A percentile compares a stretch with the other conserved stretches of the same genome.
These are phyloP conservation scores for Phytophthora chlamydospora DNA, from an alignment of 352 stramenopile species.

Conservation along the genomic window DNA sequence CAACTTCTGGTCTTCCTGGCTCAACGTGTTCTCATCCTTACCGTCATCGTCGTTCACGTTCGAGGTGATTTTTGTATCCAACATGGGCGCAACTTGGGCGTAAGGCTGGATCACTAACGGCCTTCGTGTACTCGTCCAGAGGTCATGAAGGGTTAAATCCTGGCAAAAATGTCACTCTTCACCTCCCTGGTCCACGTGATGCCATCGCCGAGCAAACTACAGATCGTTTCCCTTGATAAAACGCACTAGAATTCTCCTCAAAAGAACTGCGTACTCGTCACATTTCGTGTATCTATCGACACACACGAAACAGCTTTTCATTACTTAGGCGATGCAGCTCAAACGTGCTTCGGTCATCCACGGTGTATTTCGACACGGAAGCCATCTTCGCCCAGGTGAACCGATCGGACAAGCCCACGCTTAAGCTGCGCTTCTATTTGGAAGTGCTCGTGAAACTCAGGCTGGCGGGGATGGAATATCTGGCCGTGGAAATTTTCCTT, in stretches of 20 bases:
- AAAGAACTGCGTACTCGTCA: not conserved
- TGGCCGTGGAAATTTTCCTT: constrained; percentile 10
- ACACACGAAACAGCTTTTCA: not conserved
- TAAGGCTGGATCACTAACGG: not conserved
- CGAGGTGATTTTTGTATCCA: not conserved
- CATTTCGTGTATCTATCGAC: not conserved
- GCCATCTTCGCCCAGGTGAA: constrained; percentile 35
- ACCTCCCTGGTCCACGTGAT: not conserved
- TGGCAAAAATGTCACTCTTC: not conserved
- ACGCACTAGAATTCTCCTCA: not conserved
- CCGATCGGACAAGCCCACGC: constrained; percentile 28
- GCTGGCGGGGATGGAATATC: not conserved
- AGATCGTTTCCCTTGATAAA: constrained; percentile 1
- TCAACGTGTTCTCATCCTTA: not conserved
- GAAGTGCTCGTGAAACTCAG: constrained; percentile 34
- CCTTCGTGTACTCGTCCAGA: not conserved
- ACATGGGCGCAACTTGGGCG: not conserved
- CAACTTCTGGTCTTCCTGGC: not conserved
- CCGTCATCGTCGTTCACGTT: not conserved
- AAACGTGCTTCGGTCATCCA: constrained; percentile 6
- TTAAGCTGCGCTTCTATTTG: constrained; percentile 31
- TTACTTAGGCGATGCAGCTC: not conserved
- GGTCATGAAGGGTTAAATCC: not conserved
- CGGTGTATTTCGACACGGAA: constrained; percentile 32
- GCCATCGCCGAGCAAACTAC: not conserved